Base-by-base conservation (phyloP, 768 basidiomycete species). In the Gyrodon lividus region DNA sequence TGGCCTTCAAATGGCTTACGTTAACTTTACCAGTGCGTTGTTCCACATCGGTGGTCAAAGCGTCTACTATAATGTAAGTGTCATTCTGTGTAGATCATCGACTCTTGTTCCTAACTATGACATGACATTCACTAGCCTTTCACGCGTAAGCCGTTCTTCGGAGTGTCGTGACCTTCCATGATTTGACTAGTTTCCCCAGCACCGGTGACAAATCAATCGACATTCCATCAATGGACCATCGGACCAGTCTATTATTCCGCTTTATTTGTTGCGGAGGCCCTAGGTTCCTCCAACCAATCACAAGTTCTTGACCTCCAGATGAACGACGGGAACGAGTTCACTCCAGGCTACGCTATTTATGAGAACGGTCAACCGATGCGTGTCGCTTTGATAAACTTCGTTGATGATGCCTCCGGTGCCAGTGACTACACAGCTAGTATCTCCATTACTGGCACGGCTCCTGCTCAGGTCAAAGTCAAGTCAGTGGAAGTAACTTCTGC, bases 181-280 rank as follows among this genome's bases (percentile, higher is more conserved):
- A 42, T 37, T 35, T 6, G 31, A 31, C 13, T 38, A 12, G 37
- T 70, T 58, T 69, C 62, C 26, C 69, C 56, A 56, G 78, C 80
- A 0, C 79, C 79, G 2, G 78, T 77, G 6, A 72, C 68, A n/a
- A 86, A 84, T 56, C 74, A 82, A 56, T 77, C 81, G 0, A 56
- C 71, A 0, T 81, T 74, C 66, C 77, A 77, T 52, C 72, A 86
- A 66, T 92, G 89, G 88, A 86, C 86, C 1, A 75, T 87, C 34
- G 87, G 87, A 3, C 78, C 86, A 0, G 69, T 86, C 40, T 90
- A 87, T 71, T 92, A 92, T 67, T 77, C 89, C 1, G 76, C 84
- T 1, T 69, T 94, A 22, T 75, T 84, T 55, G 72, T 87, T 35
- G 79, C 89, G 1, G 90, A 92, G 65, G 75, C 78, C 4, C 74